Conservation (phyloP, 371 early-diverging fungal species). For the Apophysomyces variabilis region DNA sequence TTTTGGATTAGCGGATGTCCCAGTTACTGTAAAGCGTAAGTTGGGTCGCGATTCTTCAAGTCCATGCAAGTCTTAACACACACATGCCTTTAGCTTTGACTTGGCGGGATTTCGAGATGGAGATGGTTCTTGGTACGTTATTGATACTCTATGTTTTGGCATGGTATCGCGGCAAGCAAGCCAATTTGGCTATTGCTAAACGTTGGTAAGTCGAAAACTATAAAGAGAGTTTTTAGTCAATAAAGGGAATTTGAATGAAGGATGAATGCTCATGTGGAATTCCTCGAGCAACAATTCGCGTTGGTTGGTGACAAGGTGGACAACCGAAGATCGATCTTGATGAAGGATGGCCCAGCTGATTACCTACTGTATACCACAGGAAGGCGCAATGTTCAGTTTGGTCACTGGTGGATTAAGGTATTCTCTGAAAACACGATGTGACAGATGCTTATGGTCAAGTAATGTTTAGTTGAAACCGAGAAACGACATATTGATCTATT, state of each 20-base stretch:
- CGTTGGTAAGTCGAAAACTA: conserved; percentile 33
- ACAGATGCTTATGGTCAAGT: not conserved
- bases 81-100: conserved; percentile 23
- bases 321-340: conserved; percentile 42
- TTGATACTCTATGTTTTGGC: conserved; percentile 29
- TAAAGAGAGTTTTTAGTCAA: not conserved
- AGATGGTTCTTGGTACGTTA: conserved; percentile 24
- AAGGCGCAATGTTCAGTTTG: conserved; percentile 67
- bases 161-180: conserved; percentile 38
- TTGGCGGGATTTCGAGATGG: conserved; percentile 37
- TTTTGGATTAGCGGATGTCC: not conserved
- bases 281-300: conserved; percentile 61
- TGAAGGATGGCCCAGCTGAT: conserved; percentile 74
- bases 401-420: conserved; percentile 71
- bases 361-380: conserved; percentile 77
- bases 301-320: conserved; percentile 66
- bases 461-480: conserved; percentile 44
- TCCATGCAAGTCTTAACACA: not conserved
- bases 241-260: conserved; percentile 28
- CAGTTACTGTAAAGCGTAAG: not conserved
- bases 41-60: not conserved
- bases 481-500: conserved; percentile 41
- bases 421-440: not conserved
- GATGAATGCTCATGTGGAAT: conserved; percentile 36
- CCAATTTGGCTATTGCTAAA: conserved; percentile 39